phyloP scores from a whole-genome alignment of 192 early-diverging fungal genomes.

The Coemansia asiatica region DNA sequence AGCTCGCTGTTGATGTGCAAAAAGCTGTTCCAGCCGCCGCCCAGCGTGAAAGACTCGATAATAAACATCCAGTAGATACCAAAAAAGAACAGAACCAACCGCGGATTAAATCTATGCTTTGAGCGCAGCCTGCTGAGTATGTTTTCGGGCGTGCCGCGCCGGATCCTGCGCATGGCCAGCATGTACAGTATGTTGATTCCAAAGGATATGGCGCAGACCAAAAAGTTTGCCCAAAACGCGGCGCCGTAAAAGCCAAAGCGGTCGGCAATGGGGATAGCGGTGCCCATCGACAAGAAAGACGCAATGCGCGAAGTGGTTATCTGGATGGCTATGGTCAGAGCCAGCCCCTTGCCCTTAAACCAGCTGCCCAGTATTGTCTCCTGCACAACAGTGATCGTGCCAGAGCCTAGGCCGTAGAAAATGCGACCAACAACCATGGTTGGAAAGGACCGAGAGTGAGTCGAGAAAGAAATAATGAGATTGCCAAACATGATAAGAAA shows the following conservation, averaged over 20 bases:
- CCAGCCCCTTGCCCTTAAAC: conserved; percentile 68
- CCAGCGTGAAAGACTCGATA: conserved; percentile 59
- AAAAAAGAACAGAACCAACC: conserved; percentile 59
- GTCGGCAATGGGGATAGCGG: conserved; percentile 62
- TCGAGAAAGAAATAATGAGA: conserved; percentile 55
- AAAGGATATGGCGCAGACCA: conserved; percentile 68
- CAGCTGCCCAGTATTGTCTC: conserved; percentile 78
- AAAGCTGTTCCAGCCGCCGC: conserved; percentile 66
- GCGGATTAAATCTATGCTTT: conserved; percentile 60
- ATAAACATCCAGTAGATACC: conserved; percentile 64
- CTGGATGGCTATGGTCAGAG: conserved; percentile 67
- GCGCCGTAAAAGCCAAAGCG: conserved; percentile 45
- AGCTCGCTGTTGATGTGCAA: conserved; percentile 72
- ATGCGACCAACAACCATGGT: conserved; percentile 60
- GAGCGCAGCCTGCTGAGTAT: conserved; percentile 40
- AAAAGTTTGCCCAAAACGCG: conserved; percentile 62
- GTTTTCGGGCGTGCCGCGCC: conserved; percentile 21
- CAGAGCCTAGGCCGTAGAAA: conserved; percentile 69
- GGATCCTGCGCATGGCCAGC: conserved; percentile 53
- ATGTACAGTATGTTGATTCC: conserved; percentile 69
- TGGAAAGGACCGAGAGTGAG: conserved; percentile 43
- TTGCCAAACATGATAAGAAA: conserved; percentile 60
- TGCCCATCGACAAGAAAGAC: conserved; percentile 69
- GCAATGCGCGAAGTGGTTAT: conserved; percentile 70
- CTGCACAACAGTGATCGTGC: conserved; percentile 76